Evolutionary conservation across 495 filamentous ascomycete genomes (phyloP), one percentile per base, ranked within the genome.

Genomic region (Aspergillus avenaceus): DNA sequence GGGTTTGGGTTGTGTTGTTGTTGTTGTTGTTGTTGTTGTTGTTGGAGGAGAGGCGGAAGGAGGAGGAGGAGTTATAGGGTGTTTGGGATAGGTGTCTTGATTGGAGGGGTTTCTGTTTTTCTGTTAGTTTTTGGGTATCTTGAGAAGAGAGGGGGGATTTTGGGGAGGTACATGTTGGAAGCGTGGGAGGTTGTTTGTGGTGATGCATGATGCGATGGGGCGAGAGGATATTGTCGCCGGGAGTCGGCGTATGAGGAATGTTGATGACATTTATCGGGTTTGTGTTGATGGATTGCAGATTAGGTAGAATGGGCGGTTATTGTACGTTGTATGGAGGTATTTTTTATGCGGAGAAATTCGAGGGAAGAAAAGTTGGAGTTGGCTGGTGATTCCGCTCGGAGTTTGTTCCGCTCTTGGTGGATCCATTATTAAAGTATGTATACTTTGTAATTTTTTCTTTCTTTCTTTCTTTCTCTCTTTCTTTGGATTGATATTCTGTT

Each of bases 1-100:
- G 42, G 43, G 31, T 44, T 11, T 40, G 11, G 43, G 14, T 18
- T 26, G 25, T 18, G 26, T 40, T 13, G 41, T 24, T 26, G 14
- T 38, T 49, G 40, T 65, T 51, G 28, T 49, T 47, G 18, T 46
- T 19, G 26, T 31, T 34, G 41, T 36, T 43, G 47, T 56, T 69
- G 43, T 54, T 66, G 53, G 60, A 48, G 59, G 51, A 61, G 43
- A 71, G 64, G 27, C 71, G 72, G 69, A 72, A 71, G 26, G 62
- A 65, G 9, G 71, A 66, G 32, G 62, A 52, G n/a, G 31, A 58
- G 41, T 52, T 41, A 31, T 48, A 36, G 44, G 5, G 49, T 41
- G 22, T 49, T 14, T 45, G 50, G 47, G 59, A 64, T 58, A 53
- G 8, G 2, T 19, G 21, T 1, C 7, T 32, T 6, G 2, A n/a